Evolutionary conservation across 768 basidiomycete genomes (phyloP).

Genomic region (Fibroporia radiculosa): DNA sequence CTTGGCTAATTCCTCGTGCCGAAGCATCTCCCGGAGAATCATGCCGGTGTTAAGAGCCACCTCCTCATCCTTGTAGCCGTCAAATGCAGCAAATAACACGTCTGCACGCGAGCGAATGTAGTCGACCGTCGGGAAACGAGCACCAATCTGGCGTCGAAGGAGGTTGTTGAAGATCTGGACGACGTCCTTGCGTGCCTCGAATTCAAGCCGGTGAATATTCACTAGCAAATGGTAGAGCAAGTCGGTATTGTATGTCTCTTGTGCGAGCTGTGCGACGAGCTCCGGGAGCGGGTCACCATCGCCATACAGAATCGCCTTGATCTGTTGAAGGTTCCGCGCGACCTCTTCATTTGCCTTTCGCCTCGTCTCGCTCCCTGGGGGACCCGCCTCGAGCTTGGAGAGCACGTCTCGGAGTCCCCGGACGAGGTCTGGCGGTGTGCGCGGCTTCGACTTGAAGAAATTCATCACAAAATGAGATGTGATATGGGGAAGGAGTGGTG

Average conservation of each 20-base stretch:
- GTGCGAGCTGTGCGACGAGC: constrained; percentile 87
- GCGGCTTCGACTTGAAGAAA: constrained; percentile 89
- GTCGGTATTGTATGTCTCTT: constrained; percentile 91
- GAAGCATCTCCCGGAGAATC: constrained; percentile 95
- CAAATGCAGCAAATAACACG: constrained; percentile 76
- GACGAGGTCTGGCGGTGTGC: constrained; percentile 85
- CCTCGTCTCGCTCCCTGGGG: constrained; percentile 68
- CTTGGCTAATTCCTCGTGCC: constrained; percentile 86
- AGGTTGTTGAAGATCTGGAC: constrained; percentile 88
- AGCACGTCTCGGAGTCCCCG: constrained; percentile 74
- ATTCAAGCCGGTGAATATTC: constrained; percentile 83
- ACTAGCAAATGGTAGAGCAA: constrained; percentile 74
- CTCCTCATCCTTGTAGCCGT: constrained; percentile 93
- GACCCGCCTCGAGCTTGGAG: constrained; percentile 63
- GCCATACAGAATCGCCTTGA: constrained; percentile 81
- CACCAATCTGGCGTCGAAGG: constrained; percentile 83
- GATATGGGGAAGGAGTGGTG: too few relatives aligned
- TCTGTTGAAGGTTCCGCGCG: constrained; percentile 81
- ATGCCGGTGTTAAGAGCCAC: constrained; percentile 96
- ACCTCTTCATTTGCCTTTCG: constrained; percentile 88
- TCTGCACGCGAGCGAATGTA: constrained; percentile 76
- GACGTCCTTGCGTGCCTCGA: constrained; percentile 85
- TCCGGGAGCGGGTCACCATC: constrained; percentile 89
- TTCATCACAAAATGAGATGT: constrained; percentile 70
- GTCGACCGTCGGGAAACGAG: constrained; percentile 94